Evolutionary conservation across 257 asterid species (phyloP), one percentile per base, ranked within the genome.

Genomic region (Nicotiana paniculata): DNA sequence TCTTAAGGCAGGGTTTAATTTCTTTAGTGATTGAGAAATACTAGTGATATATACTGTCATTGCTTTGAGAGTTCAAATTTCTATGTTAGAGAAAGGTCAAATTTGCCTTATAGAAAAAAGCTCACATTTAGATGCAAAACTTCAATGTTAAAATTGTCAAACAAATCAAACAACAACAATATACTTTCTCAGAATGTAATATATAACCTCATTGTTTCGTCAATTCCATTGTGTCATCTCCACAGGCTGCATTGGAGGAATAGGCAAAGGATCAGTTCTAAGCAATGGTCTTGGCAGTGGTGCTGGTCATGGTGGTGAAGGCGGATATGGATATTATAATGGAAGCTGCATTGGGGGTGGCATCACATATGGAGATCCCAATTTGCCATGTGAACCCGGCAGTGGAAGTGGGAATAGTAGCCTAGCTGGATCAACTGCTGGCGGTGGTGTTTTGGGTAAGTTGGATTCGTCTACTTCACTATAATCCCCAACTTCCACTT

Each of bases 281-380:
- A 86, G 86, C 65, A 89, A 84, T 85, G 97, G 97, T 83, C 88
- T 90, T 67, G 95, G 98, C 82, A 90, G 99, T 87, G 98, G 99
- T 78, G 99, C 93, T 72, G 99, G 99, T 57, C 94, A 96, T 86
- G 99, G 99, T 77, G 99, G 99, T 85, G 91, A 86, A 87, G 99
- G 98, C 79, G 98, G 99, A 81, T 84, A 84, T 90, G 97, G 92
- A 33, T 96, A 97, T 93, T 92, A 77, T 64, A 88, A 90, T 83
- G 93, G 81, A 67, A 92, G 90, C 86, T 94, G 98, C 82, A 75
- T 90, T 81, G 93, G 87, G 9, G 99, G 99, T 81, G 99, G 99
- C 80, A 83, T 87, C 80, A 39, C 96, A 59, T 96, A 96, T 87
- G 99, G 99, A 81, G 85, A 90, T 87, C 90, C 94, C 78, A 48